Percentiles rank a stretch among this genome's conserved stretches.
phyloP scores from a whole-genome alignment of 768 basidiomycete genomes.

The Boletus insuetus region DNA sequence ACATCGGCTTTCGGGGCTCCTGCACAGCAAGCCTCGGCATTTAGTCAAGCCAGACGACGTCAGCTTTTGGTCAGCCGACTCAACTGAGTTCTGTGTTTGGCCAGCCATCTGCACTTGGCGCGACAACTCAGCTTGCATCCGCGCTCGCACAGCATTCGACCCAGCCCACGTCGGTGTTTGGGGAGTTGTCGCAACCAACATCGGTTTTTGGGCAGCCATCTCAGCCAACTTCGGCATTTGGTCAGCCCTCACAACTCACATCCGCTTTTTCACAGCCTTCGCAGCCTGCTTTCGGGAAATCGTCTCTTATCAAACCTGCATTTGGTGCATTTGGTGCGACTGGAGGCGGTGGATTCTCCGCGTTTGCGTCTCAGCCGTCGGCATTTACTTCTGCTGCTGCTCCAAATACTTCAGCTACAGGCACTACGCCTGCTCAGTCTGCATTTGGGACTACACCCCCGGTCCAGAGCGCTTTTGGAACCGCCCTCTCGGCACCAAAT shows the following conservation, averaged over 20 bases:
- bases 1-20: constrained; percentile 37
- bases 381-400: constrained; percentile 34
- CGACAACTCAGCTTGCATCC: constrained; percentile 26
- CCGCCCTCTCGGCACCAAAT: constrained; percentile 8
- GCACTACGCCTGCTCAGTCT: constrained; percentile 14
- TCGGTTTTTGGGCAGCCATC: constrained; percentile 34
- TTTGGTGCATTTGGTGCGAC: constrained; percentile 50
- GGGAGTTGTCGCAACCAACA: constrained; percentile 25
- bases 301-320: constrained; percentile 46
- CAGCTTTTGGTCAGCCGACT: constrained; percentile 38
- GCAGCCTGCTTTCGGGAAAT: constrained; percentile 37
- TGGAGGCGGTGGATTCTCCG: constrained; percentile 46
- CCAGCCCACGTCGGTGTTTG: constrained; percentile 35
- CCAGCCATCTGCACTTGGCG: constrained; percentile 37
- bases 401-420: constrained; percentile 2
- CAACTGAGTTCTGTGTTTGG: constrained; percentile 38
- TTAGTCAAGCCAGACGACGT: constrained; percentile 36
- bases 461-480: constrained; percentile 22
- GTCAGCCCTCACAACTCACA: constrained; percentile 28
- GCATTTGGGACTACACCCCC: constrained; percentile 17
- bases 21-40: constrained; percentile 33
- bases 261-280: constrained; percentile 34
- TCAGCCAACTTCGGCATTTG: constrained; percentile 36
- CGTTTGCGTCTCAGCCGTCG: constrained; percentile 48
- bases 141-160: constrained; percentile 27